Conservation (phyloP, 176 grass and related monocot species). For the Luzula sylvatica region DNA sequence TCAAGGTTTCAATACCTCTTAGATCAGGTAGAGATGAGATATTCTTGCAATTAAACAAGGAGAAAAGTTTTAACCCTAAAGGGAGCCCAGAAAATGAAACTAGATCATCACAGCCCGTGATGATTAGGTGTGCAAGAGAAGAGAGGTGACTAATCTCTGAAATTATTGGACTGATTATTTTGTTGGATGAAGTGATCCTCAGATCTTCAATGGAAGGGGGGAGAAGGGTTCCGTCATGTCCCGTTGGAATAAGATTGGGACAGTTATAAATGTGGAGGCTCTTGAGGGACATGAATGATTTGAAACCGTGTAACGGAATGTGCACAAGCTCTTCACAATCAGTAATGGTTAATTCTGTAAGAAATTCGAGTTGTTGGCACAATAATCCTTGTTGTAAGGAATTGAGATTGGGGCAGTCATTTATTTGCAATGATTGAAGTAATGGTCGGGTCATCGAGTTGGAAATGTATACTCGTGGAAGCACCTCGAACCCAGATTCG, state of each 20-base stretch:
- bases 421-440: constrained; percentile 39
- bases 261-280: constrained; percentile 55
- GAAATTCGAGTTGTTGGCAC: constrained; percentile 24
- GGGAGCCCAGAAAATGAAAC: constrained; percentile 41
- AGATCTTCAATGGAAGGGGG: constrained; percentile 43
- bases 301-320: constrained; percentile 43
- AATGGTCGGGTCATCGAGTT: constrained; percentile 14
- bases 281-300: constrained; percentile 29
- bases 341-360: constrained; percentile 40
- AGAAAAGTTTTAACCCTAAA: constrained; percentile 30
- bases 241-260: constrained; percentile 22
- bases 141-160: constrained; percentile 23
- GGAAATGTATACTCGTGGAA: constrained; percentile 35
- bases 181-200: constrained; percentile 34
- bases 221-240: constrained; percentile 18
- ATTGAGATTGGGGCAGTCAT: constrained; percentile 38
- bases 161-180: constrained; percentile 48
- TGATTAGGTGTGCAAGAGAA: constrained; percentile 28
- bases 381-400: constrained; percentile 50
- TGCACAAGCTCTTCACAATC: constrained; percentile 33
- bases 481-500: constrained; percentile 34
- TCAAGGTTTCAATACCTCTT: constrained; percentile 26
- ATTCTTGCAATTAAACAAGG: constrained; percentile 34
- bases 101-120: constrained; percentile 30
- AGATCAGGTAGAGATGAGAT: constrained; percentile 37